phyloP scores from a whole-genome alignment of 139 green algal species.

The Raphidocelis subcapitata region DNA sequence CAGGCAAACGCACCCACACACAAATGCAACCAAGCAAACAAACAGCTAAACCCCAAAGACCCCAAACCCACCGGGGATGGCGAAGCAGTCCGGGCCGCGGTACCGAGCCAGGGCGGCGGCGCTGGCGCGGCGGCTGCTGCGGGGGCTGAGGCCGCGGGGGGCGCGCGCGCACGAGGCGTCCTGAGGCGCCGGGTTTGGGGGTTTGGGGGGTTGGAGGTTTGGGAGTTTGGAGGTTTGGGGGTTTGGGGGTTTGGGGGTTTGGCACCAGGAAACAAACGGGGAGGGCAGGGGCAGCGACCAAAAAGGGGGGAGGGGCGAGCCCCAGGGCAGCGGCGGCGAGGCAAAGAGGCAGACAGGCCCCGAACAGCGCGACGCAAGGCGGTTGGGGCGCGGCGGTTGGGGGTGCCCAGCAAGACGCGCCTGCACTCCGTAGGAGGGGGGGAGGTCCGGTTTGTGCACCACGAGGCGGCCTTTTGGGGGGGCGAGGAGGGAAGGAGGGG shows the following conservation, averaged over 20 bases:
- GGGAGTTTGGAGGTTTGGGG: neutral
- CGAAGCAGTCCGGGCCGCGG: slow-evolving; percentile 70
- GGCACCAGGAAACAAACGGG: too few relatives aligned
- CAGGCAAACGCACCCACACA: neutral
- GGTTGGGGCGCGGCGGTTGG: too few relatives aligned
- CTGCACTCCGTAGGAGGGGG: slow-evolving; percentile 38
- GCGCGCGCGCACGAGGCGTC: neutral
- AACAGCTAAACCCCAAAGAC: neutral
- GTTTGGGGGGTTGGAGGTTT: neutral
- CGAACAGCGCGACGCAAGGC: too few relatives aligned
- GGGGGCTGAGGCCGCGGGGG: slow-evolving; percentile 32
- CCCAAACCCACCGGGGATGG: slow-evolving; percentile 75
- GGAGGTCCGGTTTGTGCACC: slow-evolving; percentile 77
- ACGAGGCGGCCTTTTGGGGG: slow-evolving; percentile 78
- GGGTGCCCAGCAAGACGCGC: neutral
- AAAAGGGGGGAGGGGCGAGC: too few relatives aligned
- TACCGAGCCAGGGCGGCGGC: slow-evolving; percentile 52
- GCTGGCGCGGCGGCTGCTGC: slow-evolving; percentile 27
- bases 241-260: too few relatives aligned
- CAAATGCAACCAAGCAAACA: too few relatives aligned
- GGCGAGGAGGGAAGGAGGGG: too few relatives aligned
- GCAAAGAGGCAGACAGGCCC: too few relatives aligned
- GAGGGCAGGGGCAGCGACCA: too few relatives aligned
- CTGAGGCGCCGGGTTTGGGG: neutral
- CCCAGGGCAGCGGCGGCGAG: too few relatives aligned